Evolutionary conservation across 2,329 filamentous ascomycete species (phyloP), one percentile per base, ranked within the genome.

Genomic region (Penicillium corylophilum): DNA sequence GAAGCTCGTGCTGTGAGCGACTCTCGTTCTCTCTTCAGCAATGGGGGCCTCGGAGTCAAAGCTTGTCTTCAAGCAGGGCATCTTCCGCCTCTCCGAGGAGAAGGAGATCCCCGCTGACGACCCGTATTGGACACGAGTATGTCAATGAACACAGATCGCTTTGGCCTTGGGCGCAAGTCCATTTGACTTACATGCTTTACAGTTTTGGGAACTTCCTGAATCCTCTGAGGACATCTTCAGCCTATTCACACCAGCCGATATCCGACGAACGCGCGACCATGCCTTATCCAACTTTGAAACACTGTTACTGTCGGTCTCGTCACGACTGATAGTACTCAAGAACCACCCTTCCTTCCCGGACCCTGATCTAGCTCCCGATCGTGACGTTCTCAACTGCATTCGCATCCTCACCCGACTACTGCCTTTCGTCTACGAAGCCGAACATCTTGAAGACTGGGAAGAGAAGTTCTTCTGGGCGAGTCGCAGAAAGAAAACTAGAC

Each of bases 11-110:
- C 54, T 50, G 54, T 68, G 58, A 70, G 58, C 50, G 52, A 54
- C 57, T 57, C n/a, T n/a, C n/a, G n/a, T n/a, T 48, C 53, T 60
- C 55, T 60, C 55, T 61, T 65, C 61, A 69, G 56, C 66, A 50
- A 99, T 99, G 94, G 94, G 94, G 74, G 93, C 93, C 70, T 96
- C 93, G 76, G 93, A 97, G 78, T 97, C 93, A 67, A 97, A 97
- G 82, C 86, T 97, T 70, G 90, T 93, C 70, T 97, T 99, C 82
- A 97, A 96, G 77, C 90, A 95, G 76, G 93, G 92, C 75, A 95
- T 97, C 77, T 96, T 97, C 79, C 86, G 89, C 69, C 84, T 99
- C 53, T 94, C 91, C n/a, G 91, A 96, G 72, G 88, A 95, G 71
- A 85, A 86, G 61, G 82, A 89, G 70, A 96, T 97, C 68, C 82